A percentile compares a stretch with the other conserved stretches of the same genome.
Evolutionary conservation across 441 rosid species (phyloP).

Genomic region (Adansonia grandidieri): DNA sequence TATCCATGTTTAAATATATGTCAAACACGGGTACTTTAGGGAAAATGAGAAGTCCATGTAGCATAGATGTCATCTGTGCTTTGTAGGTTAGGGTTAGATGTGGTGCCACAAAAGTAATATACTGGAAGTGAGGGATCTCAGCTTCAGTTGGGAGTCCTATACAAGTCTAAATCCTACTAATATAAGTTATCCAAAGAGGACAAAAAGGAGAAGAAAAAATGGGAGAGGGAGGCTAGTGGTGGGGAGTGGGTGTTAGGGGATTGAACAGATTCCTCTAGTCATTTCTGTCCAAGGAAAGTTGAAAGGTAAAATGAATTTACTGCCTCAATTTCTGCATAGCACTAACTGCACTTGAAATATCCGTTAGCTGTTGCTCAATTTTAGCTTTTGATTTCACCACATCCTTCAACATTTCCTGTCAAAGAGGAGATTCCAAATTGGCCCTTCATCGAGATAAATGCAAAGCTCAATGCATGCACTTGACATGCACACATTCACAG

Average conservation of each 20-base stretch:
- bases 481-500: neutral
- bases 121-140: neutral
- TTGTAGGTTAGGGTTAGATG: neutral
- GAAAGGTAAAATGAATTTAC: neutral
- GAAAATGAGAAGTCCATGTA: too few species aligned
- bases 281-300: conserved; percentile 23
- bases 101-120: too few species aligned
- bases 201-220: neutral
- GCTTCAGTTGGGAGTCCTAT: conserved; percentile 43
- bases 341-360: conserved; percentile 53
- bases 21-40: too few species aligned
- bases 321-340: conserved; percentile 53
- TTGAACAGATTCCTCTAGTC: conserved; percentile 21
- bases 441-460: conserved; percentile 7
- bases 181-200: conserved; percentile 23
- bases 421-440: conserved; percentile 18
- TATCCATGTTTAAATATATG: too few species aligned
- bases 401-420: conserved; percentile 74
- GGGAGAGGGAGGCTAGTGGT: neutral
- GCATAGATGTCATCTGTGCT: neutral
- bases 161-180: conserved; percentile 43
- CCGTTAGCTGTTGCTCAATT: conserved; percentile 71
- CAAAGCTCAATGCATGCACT: neutral
- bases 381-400: conserved; percentile 72
- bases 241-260: neutral